A percentile compares a stretch with the other conserved stretches of the same genome.
phyloP scores from a whole-genome alignment of 345 rosid genomes.

The Streptanthus diversifolius region DNA sequence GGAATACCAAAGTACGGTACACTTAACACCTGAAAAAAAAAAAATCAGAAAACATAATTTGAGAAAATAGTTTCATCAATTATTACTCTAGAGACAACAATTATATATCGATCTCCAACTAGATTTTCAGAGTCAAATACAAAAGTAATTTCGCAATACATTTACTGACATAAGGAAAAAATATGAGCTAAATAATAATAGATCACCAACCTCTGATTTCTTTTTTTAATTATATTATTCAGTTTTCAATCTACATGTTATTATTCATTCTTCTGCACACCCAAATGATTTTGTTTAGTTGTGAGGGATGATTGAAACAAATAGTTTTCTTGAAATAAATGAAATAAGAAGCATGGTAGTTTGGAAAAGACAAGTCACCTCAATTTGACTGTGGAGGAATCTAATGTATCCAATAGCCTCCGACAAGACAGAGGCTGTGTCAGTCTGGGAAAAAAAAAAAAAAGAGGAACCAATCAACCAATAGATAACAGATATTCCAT shows the following conservation, averaged over 20 bases:
- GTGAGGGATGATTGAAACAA: conserved; percentile 17
- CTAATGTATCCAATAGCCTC: conserved; percentile 63
- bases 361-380: conserved; percentile 45
- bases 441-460: conserved; percentile 66
- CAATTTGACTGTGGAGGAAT: conserved; percentile 64
- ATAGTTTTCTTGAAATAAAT: conserved; percentile 12
- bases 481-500: conserved; percentile 4
- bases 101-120: background rate
- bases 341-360: conserved; percentile 22
- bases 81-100: background rate
- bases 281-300: conserved; percentile 1
- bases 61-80: background rate
- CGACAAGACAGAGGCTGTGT: conserved; percentile 65
- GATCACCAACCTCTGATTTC: background rate
- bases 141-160: background rate
- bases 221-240: background rate
- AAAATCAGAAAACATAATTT: background rate
- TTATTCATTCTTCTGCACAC: background rate
- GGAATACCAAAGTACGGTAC: conserved; percentile 70
- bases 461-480: conserved; percentile 6
- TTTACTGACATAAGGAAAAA: no score
- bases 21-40: conserved; percentile 68
- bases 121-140: background rate
- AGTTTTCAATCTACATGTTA: background rate
- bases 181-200: background rate